Conservation (phyloP, 2,329 filamentous ascomycete genomes). For the Trichophyton schoenleinii region DNA sequence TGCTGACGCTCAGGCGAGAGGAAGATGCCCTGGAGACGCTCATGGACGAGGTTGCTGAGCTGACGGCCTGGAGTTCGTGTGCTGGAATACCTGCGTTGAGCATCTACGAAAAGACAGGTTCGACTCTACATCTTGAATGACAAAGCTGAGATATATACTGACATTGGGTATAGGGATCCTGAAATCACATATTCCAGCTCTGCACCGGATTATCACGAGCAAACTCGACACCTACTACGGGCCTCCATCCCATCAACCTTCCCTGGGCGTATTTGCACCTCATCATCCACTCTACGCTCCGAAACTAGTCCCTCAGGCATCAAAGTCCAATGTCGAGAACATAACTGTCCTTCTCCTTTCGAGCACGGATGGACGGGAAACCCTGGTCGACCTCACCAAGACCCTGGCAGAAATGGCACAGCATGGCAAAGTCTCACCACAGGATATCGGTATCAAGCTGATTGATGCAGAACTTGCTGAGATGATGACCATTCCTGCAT, state of each 20-base stretch:
- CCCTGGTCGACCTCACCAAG: slow-evolving; percentile 87
- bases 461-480: slow-evolving; percentile 77
- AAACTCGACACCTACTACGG: slow-evolving; percentile 86
- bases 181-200: slow-evolving; percentile 76
- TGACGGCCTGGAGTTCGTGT: slow-evolving; percentile 85
- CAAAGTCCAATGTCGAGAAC: slow-evolving; percentile 18
- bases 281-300: slow-evolving; percentile 44
- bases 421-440: slow-evolving; percentile 63
- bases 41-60: slow-evolving; percentile 80
- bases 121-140: slow-evolving; percentile 15
- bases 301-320: slow-evolving; percentile 12
- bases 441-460: slow-evolving; percentile 73
- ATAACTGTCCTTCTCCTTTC: slow-evolving; percentile 67
- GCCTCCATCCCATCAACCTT: slow-evolving; percentile 48
- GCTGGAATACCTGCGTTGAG: slow-evolving; percentile 79
- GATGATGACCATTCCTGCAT: slow-evolving; percentile 25
- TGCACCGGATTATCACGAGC: slow-evolving; percentile 63
- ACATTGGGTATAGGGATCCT: slow-evolving; percentile 57
- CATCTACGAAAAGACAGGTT: slow-evolving; percentile 85
- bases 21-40: slow-evolving; percentile 68
- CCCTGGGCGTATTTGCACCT: slow-evolving; percentile 60
- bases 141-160: not conserved
- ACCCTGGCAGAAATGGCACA: slow-evolving; percentile 94
- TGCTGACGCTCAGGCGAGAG: slow-evolving; percentile 58
- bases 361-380: slow-evolving; percentile 78